Base-by-base conservation (phyloP, 176 grass and related monocot species). In the Oryza rufipogon region DNA sequence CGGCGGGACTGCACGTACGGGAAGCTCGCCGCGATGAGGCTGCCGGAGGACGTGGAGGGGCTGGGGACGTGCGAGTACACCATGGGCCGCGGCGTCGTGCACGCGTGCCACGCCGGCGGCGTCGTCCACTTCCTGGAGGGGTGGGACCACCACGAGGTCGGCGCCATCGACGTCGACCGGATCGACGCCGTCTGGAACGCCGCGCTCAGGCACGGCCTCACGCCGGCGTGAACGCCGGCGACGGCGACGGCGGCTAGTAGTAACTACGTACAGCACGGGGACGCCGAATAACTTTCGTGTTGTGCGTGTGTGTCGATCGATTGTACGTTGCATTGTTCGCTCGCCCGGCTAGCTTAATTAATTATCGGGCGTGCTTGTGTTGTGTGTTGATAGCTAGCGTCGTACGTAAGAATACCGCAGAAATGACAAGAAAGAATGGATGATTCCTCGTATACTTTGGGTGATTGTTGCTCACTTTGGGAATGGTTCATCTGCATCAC, bases 61-160 rank as follows among this genome's bases (percentile, higher is more conserved):
- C 88, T 98, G 2, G 93, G 93, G 15, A 52, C 66, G 1, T 98
- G 96, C 78, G 96, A 98, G 96, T 96, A 98, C 93, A 96, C 96
- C 6, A 83, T 96, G 91, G 93, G 83, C 56, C 74, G 96, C n/a
- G 93, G 93, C 1, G 93, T 96, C 64, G 93, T 98, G 84, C 96
- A 98, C 76, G 96, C 96, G n/a, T 98, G 96, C 83, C 96, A 98
- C 78, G 93, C 96, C 28, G 96, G 96, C 74, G 96, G 96, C n/a
- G 86, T 96, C 15, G 93, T 98, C 66, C 96, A 98, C 77, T 87
- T 81, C 91, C 83, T 98, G 30, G 96, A 96, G 45, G 93, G 96
- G 15, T 98, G 96, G 93, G 86, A 80, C 12, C 96, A 98, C 80
- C 96, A 98, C 80, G 96, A 98, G 89, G 93, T 98, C 4, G 96